Evolutionary conservation across 1,284 basidiomycete genomes (phyloP).

Genomic region (Sporisorium reilianum): DNA sequence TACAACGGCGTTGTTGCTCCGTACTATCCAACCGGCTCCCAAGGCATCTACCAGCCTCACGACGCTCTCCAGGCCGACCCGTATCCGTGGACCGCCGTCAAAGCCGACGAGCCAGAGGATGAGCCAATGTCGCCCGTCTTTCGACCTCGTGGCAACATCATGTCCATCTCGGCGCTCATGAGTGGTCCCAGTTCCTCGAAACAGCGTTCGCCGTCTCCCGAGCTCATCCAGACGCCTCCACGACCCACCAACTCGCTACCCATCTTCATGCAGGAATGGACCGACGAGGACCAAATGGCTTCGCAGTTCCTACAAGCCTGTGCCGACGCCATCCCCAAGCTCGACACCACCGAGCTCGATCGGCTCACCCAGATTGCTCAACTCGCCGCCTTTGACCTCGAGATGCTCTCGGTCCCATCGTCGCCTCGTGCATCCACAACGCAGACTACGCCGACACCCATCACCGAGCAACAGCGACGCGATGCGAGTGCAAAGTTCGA

Average conservation of each 20-base stretch:
- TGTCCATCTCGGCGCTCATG: conserved; percentile 54
- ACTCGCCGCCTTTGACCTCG: conserved; percentile 40
- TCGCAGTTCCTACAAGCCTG: conserved; percentile 37
- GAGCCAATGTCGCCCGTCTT: conserved; percentile 35
- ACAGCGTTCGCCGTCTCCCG: conserved; percentile 19
- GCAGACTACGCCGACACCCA: neutral
- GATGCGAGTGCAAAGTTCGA: conserved; percentile 21
- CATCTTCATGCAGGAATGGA: conserved; percentile 32
- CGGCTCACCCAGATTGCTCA: conserved; percentile 44
- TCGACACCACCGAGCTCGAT: conserved; percentile 46
- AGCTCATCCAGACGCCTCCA: conserved; percentile 19
- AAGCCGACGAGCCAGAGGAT: conserved; percentile 19
- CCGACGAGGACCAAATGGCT: conserved; percentile 42
- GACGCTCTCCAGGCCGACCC: conserved; percentile 1
- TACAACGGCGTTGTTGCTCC: neutral
- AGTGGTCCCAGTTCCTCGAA: conserved; percentile 28
- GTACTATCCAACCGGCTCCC: conserved; percentile 2
- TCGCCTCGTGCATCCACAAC: conserved; percentile 16
- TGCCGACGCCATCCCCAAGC: conserved; percentile 18
- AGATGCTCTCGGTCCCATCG: conserved; percentile 9
- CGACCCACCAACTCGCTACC: conserved; percentile 4
- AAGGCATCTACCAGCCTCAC: neutral
- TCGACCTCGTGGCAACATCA: conserved; percentile 45
- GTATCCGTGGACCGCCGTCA: conserved; percentile 5
- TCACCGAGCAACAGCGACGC: conserved; percentile 10